Conservation (phyloP, 164 flowering plant genomes). For the Vitis labrusca region DNA sequence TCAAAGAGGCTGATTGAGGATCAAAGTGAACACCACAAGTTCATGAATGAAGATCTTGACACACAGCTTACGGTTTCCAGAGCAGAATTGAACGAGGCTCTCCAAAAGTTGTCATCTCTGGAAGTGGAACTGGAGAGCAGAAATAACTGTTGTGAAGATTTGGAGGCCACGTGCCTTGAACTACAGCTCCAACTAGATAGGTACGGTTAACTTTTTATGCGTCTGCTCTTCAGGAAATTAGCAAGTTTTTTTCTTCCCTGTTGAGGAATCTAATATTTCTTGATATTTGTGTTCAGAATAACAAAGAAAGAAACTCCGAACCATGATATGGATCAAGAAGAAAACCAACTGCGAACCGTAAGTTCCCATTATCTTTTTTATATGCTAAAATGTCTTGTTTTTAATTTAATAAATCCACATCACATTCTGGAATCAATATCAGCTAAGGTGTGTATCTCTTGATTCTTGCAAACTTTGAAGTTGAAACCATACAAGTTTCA, state of each 20-base stretch:
- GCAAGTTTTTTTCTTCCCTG: not conserved
- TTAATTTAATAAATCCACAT: too few species aligned
- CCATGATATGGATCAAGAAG: conserved; percentile 14
- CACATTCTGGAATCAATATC: not conserved
- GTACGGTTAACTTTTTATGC: conserved; percentile 10
- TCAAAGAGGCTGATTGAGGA: conserved; percentile 23
- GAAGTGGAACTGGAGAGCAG: conserved; percentile 30
- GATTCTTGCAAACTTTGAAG: too few species aligned
- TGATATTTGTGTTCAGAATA: conserved; percentile 17
- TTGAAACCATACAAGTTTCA: too few species aligned
- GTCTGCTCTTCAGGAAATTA: not conserved
- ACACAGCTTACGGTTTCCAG: conserved; percentile 29
- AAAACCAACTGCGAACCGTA: conserved; percentile 32
- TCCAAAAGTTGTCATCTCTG: conserved; percentile 16
- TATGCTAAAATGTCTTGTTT: not conserved
- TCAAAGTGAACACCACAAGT: conserved; percentile 23
- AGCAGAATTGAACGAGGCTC: conserved; percentile 26
- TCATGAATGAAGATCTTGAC: conserved; percentile 28
- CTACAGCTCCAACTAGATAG: conserved; percentile 39
- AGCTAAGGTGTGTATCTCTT: too few species aligned
- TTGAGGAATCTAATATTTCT: not conserved
- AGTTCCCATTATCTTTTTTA: conserved; percentile 9
- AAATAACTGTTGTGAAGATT: conserved; percentile 27
- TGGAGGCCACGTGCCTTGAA: conserved; percentile 31
- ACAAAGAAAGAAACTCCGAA: conserved; percentile 18